phyloP scores from a whole-genome alignment of 768 basidiomycete species.

The Suillus bovinus region DNA sequence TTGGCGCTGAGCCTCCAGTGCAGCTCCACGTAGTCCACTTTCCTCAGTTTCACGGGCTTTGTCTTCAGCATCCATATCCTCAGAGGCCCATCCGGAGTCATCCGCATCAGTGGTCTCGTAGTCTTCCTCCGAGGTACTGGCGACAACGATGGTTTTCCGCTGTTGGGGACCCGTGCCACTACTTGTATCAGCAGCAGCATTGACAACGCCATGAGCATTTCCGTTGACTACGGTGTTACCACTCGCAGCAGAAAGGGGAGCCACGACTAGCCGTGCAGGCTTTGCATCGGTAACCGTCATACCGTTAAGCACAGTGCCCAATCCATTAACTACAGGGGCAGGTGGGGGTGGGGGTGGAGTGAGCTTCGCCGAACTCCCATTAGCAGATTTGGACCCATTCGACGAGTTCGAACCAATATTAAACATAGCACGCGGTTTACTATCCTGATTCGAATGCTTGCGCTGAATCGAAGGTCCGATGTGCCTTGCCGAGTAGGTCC shows the following conservation, averaged over 20 bases:
- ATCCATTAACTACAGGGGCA: conserved; percentile 18
- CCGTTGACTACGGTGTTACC: conserved; percentile 18
- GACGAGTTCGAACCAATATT: conserved; percentile 64
- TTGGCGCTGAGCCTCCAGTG: conserved; percentile 60
- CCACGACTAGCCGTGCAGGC: not conserved
- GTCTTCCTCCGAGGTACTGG: conserved; percentile 46
- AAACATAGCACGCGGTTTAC: conserved; percentile 39
- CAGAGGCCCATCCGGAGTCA: conserved; percentile 64
- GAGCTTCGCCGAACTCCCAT: conserved; percentile 20
- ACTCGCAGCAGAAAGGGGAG: conserved; percentile 4
- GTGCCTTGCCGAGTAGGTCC: conserved; percentile 31
- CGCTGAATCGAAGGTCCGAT: conserved; percentile 29
- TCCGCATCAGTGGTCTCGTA: conserved; percentile 57
- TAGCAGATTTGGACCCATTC: conserved; percentile 39
- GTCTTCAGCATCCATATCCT: conserved; percentile 45
- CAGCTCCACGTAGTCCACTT: conserved; percentile 49
- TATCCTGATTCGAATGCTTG: conserved; percentile 24
- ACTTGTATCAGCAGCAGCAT: conserved; percentile 13
- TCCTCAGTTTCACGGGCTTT: conserved; percentile 33
- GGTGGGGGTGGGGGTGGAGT: conserved; percentile 20
- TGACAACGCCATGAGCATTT: conserved; percentile 14
- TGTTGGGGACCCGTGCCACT: conserved; percentile 30
- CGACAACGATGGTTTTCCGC: conserved; percentile 49
- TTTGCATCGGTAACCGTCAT: conserved; percentile 10
- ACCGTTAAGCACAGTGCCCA: conserved; percentile 4